Percentiles rank a stretch among this genome's conserved stretches.
Evolutionary conservation across 345 rosid species (phyloP).

Genomic region (Gossypium australe): DNA sequence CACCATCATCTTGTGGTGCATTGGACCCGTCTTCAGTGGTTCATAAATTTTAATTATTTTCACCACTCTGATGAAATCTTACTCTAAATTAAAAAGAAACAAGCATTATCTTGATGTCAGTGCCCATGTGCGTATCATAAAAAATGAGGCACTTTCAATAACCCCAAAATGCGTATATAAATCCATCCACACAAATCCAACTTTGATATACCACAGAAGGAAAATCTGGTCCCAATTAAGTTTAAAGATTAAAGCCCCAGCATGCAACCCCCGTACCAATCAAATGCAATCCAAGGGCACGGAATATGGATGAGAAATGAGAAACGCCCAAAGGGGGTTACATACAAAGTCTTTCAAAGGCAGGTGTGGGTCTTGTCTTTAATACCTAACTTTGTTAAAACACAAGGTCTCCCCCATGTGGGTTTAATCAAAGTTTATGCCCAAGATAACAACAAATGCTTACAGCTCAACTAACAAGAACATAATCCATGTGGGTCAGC

Average conservation of each 20-base stretch:
- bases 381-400: not conserved
- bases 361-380: not conserved
- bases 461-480: conserved; percentile 16
- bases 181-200: not conserved
- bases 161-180: not conserved
- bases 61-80: not conserved
- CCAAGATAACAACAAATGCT: not conserved
- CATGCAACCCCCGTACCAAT: not conserved
- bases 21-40: not conserved
- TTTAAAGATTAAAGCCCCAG: no score
- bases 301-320: not conserved
- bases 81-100: not conserved
- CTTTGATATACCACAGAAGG: not conserved
- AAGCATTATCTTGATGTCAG: not conserved
- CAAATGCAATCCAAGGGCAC: not conserved
- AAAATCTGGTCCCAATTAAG: no score
- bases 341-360: not conserved
- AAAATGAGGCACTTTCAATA: not conserved
- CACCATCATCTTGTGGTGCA: not conserved
- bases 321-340: not conserved
- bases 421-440: not conserved
- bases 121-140: not conserved
- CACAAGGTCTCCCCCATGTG: not conserved
- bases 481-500: not conserved
- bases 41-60: not conserved